Conservation (phyloP, 2,329 filamentous ascomycete species). For the Albophoma yamanashiensis region DNA sequence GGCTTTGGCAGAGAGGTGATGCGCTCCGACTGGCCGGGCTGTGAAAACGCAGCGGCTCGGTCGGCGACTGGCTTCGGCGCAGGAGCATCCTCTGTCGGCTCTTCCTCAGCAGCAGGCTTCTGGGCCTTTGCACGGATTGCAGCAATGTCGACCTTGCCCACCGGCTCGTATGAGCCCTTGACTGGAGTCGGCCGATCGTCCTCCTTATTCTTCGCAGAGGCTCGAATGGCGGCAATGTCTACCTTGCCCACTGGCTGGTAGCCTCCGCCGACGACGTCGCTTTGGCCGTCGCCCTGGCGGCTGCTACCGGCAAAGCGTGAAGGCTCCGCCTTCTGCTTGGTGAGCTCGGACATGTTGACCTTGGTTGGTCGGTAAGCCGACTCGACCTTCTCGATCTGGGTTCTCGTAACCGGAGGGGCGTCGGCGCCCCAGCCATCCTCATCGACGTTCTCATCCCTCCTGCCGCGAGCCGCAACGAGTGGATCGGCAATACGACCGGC, state of each 20-base stretch:
- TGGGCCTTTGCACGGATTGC: constrained; percentile 81
- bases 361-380: constrained; percentile 92
- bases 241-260: constrained; percentile 96
- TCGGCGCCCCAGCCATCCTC: constrained; percentile 91
- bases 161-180: constrained; percentile 87
- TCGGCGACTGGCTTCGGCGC: constrained; percentile 59
- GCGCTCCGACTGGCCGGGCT: constrained; percentile 55
- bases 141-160: constrained; percentile 95
- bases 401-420: constrained; percentile 81
- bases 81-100: constrained; percentile 18
- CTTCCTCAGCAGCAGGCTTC: constrained; percentile 36
- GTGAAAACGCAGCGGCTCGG: constrained; percentile 61
- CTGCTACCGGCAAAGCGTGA: constrained; percentile 45
- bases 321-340: constrained; percentile 58
- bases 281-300: constrained; percentile 29
- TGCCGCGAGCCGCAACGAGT: constrained; percentile 53
- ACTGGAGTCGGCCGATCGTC: constrained; percentile 78
- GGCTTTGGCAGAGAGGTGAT: constrained; percentile 86
- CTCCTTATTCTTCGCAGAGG: constrained; percentile 54
- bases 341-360: constrained; percentile 83
- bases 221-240: constrained; percentile 87
- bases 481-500: constrained; percentile 50
- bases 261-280: constrained; percentile 67
- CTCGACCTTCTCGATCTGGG: constrained; percentile 81
- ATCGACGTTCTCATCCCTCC: constrained; percentile 51